These are phyloP conservation scores for Elongisporangium prolatum DNA, from an alignment of 352 stramenopile genomes.

Conservation along the genomic window DNA sequence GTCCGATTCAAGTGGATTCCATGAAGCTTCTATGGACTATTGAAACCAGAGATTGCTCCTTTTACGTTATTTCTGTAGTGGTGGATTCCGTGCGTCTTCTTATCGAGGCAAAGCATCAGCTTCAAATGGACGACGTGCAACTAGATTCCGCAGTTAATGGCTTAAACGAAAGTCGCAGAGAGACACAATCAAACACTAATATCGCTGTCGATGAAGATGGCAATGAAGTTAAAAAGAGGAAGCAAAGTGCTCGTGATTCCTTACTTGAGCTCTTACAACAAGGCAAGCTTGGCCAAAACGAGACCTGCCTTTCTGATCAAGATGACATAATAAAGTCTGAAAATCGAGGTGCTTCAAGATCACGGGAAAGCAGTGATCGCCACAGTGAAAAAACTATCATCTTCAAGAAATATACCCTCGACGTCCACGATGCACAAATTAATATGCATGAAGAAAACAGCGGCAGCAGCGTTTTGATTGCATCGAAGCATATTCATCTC, in stretches of 20 bases:
- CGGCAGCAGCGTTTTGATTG: conserved; percentile 62
- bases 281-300: conserved; percentile 58
- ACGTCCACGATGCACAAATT: conserved; percentile 76
- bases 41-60: conserved; percentile 62
- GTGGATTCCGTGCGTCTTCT: conserved; percentile 48
- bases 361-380: neutral
- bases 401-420: conserved; percentile 69
- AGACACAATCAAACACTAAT: neutral
- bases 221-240: neutral
- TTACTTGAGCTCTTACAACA: conserved; percentile 70
- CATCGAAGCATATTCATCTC: conserved; percentile 74
- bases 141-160: neutral
- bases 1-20: conserved; percentile 76
- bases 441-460: conserved; percentile 67
- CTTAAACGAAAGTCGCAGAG: neutral
- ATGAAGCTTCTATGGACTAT: conserved; percentile 82
- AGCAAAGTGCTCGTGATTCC: conserved; percentile 43
- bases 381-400: conserved; percentile 28
- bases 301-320: conserved; percentile 8
- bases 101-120: conserved; percentile 22
- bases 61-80: conserved; percentile 60
- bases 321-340: conserved; percentile 6
- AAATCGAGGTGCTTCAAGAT: conserved; percentile 6
- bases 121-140: conserved; percentile 6
- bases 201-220: neutral